Conservation (phyloP, 441 rosid species). For the Syzygium syzygioides region DNA sequence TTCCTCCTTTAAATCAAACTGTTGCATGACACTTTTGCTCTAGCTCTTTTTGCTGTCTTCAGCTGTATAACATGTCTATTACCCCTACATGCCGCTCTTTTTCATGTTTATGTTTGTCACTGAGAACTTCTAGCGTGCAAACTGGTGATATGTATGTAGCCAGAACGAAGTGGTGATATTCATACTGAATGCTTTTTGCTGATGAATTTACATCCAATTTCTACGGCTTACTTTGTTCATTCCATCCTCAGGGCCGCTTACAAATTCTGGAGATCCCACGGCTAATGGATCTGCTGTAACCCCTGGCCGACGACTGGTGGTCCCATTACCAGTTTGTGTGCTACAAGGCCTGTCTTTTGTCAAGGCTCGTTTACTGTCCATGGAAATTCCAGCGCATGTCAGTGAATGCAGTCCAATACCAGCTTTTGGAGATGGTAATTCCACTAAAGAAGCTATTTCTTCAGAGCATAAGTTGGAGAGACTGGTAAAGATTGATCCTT, state of each 20-base stretch:
- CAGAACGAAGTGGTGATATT: not conserved
- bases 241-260: slow-evolving; percentile 50
- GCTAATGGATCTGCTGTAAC: slow-evolving; percentile 43
- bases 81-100: not conserved
- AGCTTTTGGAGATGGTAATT: slow-evolving; percentile 17
- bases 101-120: not conserved
- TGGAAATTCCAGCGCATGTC: slow-evolving; percentile 96
- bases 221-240: slow-evolving; percentile 8
- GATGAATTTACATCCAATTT: not conserved
- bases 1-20: not conserved
- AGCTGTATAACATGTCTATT: not conserved
- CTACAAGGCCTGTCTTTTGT: slow-evolving; percentile 90
- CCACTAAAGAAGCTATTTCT: slow-evolving; percentile 33
- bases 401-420: slow-evolving; percentile 50
- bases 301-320: slow-evolving; percentile 85
- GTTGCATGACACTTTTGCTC: not conserved
- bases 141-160: not conserved
- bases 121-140: not conserved
- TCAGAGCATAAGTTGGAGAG: slow-evolving; percentile 59
- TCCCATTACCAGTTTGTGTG: slow-evolving; percentile 87
- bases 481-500: slow-evolving; percentile 84
- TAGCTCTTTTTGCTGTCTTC: not conserved
- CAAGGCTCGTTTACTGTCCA: slow-evolving; percentile 88
- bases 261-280: slow-evolving; percentile 40
- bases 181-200: not conserved